Percentiles rank a stretch among this genome's conserved stretches.
Conservation (phyloP, 257 asterid genomes). For the Mitragyna speciosa region DNA sequence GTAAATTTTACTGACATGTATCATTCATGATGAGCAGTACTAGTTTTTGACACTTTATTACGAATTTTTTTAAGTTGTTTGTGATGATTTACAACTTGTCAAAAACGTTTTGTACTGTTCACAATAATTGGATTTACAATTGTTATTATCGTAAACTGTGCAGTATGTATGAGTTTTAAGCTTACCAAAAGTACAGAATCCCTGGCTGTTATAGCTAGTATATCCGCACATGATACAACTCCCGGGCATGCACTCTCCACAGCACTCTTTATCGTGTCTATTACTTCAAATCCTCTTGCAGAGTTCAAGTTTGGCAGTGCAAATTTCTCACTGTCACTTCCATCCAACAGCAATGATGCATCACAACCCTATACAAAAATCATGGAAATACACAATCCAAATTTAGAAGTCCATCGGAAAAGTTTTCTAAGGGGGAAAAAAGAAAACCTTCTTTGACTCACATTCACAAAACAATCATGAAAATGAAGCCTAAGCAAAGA, state of each 20-base stretch:
- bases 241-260: conserved; percentile 61
- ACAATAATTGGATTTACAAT: too few species aligned
- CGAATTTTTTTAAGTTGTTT: too few species aligned
- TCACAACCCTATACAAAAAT: conserved; percentile 67
- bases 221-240: conserved; percentile 74
- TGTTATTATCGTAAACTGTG: too few species aligned
- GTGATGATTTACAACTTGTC: too few species aligned
- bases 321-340: conserved; percentile 66
- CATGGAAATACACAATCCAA: neutral
- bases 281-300: conserved; percentile 73
- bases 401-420: too few species aligned
- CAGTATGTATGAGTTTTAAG: neutral
- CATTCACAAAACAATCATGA: conserved; percentile 83
- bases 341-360: conserved; percentile 74
- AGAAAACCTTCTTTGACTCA: conserved; percentile 32
- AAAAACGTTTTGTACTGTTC: too few species aligned
- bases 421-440: neutral
- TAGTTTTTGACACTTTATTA: too few species aligned
- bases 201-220: conserved; percentile 63
- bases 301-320: conserved; percentile 65
- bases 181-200: conserved; percentile 59
- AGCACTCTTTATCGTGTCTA: conserved; percentile 55
- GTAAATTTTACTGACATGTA: too few species aligned
- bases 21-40: too few species aligned
- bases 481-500: conserved; percentile 77